Base-by-base conservation (phyloP, 495 filamentous ascomycete species). In the Tuber microsphaerosporum region DNA sequence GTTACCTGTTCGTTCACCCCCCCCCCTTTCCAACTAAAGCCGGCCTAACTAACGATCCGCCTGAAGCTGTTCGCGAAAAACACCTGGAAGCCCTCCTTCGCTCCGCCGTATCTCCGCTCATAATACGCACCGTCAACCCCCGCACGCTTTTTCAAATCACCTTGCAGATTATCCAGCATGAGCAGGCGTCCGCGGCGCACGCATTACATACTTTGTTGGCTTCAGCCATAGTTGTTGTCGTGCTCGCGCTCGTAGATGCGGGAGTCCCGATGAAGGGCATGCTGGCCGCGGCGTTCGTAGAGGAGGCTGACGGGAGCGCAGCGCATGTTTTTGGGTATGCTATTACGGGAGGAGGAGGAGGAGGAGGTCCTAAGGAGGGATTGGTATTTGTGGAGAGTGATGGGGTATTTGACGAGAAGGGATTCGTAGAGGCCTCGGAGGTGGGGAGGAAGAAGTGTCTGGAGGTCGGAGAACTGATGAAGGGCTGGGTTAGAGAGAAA, bases 351-450 rank as follows among this genome's bases (percentile, higher is more conserved):
- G 69, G 6, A 8, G 70, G 31, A 34, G 31, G 34, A 37, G 34
- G 31, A 14, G 34, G 70, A 20, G 70, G 34, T 31, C 26, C 22
- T 46, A 1, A 12, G 20, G 39, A 42, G 16, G 51, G 93, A 72
- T 83, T 97, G 44, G 84, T 97, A 26, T 83, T 97, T 65, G 90
- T 88, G 46, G 91, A 97, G 82, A 96, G 93, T 81, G 89, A 94
- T 80, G 94, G 94, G 0, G 84, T 85, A 44, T 98, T 97, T 79
- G 88, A 88, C 34, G 86, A 92, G 75, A 88, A 91, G 51, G 90
- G 88, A 48, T 97, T 94, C 93, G 90, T 94, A 72, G 84, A 86
- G 31, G 89, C 91, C 8, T 89, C 88, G 81, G 86, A 91, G 79
- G 85, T 86, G 71, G 93, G 91, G 44, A 85, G 88, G 79, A 81